Conservation (phyloP, 345 rosid species). For the Euphorbia peplus region DNA sequence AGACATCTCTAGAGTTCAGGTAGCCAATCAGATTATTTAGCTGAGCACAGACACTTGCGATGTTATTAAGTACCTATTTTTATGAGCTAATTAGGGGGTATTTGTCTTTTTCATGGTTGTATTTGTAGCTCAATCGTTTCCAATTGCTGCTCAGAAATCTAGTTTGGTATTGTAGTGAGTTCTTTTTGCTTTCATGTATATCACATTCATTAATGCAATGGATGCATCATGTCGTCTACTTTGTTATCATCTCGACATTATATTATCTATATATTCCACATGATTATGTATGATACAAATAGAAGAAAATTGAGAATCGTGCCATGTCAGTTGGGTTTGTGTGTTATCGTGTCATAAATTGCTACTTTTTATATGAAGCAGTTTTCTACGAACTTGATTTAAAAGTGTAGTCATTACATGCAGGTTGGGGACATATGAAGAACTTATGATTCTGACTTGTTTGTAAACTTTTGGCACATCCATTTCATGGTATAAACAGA, state of each 20-base stretch:
- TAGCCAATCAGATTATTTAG: no score
- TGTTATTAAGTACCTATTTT: no score
- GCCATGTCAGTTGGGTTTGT: no score
- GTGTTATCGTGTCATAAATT: no score
- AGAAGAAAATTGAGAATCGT: no score
- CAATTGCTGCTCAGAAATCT: background rate
- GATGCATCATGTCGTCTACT: background rate
- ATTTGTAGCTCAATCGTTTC: background rate
- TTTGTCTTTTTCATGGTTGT: background rate
- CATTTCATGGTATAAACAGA: background rate
- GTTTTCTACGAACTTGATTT: background rate
- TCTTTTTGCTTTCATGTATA: background rate
- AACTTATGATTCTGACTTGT: background rate
- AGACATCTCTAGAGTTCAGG: no score
- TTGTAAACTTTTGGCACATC: background rate
- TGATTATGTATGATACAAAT: no score
- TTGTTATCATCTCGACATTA: background rate
- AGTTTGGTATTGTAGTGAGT: background rate
- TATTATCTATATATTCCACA: no score
- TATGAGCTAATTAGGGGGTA: background rate
- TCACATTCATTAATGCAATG: background rate
- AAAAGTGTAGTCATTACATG: background rate
- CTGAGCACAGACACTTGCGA: no score
- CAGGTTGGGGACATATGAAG: background rate
- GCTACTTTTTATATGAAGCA: background rate